These are phyloP conservation scores for Beauveria asiatica DNA, from an alignment of 2,329 filamentous ascomycete species.

Conservation along the genomic window DNA sequence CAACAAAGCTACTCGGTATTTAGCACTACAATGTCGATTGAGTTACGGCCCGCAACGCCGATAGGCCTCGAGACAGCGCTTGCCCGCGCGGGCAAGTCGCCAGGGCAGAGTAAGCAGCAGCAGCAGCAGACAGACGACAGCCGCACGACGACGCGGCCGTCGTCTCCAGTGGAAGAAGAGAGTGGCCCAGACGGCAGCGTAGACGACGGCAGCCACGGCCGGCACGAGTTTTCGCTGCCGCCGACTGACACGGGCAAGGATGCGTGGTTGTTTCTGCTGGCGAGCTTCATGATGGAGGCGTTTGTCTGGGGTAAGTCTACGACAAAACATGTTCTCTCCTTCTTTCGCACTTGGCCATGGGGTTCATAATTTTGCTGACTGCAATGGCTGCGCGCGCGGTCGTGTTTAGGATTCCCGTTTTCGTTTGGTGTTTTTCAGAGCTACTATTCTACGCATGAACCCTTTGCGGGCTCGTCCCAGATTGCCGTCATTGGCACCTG, in stretches of 20 bases:
- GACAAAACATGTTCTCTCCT: too few relatives aligned
- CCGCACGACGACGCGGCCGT: not conserved
- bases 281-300: conserved; percentile 25
- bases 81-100: not conserved
- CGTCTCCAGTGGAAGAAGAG: not conserved
- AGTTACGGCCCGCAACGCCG: not conserved
- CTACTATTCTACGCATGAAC: conserved; percentile 53
- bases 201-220: not conserved
- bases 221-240: conserved; percentile 19
- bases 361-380: not conserved
- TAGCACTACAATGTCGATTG: not conserved
- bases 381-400: too few relatives aligned
- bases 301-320: conserved; percentile 24
- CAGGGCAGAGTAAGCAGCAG: not conserved
- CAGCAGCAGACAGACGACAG: not conserved
- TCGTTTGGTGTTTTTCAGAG: conserved; percentile 64
- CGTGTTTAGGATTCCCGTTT: conserved; percentile 51
- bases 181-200: not conserved
- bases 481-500: conserved; percentile 59
- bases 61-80: not conserved
- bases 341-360: not conserved
- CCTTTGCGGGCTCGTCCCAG: conserved; percentile 44
- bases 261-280: conserved; percentile 26
- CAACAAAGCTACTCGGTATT: too few relatives aligned
- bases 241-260: conserved; percentile 25